Conservation (phyloP, 2,329 filamentous ascomycete species). For the Colletotrichum kahawae region DNA sequence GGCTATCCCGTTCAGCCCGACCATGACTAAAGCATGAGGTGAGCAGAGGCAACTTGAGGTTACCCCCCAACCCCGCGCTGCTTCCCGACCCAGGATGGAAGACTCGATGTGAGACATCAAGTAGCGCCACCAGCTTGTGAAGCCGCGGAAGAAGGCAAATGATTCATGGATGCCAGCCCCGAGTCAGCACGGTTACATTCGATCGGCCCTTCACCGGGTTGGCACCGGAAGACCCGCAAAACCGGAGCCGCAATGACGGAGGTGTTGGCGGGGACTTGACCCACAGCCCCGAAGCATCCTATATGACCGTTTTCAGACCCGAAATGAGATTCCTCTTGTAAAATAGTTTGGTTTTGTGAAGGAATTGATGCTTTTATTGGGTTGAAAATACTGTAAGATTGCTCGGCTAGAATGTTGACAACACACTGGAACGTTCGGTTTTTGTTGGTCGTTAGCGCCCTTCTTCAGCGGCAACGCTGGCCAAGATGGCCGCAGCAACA, state of each 20-base stretch:
- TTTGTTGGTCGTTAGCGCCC: neutral
- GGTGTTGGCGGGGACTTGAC: fast-evolving
- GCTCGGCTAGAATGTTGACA: too few relatives aligned
- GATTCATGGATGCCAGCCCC: neutral
- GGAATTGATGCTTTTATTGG: too few relatives aligned
- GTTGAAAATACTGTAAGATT: too few relatives aligned
- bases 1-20: neutral
- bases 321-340: neutral
- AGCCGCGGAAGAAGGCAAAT: neutral
- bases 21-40: neutral
- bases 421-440: neutral
- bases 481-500: neutral
- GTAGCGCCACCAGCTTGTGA: neutral
- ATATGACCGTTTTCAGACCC: fast-evolving
- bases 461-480: neutral
- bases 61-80: neutral
- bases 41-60: neutral
- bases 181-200: too few relatives aligned
- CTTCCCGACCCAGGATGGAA: neutral
- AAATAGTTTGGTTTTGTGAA: too few relatives aligned
- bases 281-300: neutral
- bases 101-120: neutral
- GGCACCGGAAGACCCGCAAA: neutral
- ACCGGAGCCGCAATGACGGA: neutral
- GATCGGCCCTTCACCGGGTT: too few relatives aligned